A percentile compares a stretch with the other conserved stretches of the same genome.
Evolutionary conservation across 2,329 filamentous ascomycete species (phyloP).

Genomic region (Colletotrichum godetiae): DNA sequence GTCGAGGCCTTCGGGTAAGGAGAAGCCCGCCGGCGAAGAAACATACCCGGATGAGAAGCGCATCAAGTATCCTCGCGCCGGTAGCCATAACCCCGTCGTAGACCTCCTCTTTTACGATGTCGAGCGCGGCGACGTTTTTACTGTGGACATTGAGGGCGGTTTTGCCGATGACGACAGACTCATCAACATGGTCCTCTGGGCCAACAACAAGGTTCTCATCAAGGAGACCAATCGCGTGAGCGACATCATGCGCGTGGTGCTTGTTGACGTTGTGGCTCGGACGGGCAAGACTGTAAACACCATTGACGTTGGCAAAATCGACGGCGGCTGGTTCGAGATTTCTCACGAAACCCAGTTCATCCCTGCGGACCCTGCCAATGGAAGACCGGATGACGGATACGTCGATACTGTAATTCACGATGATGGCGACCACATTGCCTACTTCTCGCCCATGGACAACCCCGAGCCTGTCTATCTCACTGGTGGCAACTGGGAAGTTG

Average conservation of each 20-base stretch:
- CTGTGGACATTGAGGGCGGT: slow-evolving; percentile 79
- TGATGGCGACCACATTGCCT: slow-evolving; percentile 90
- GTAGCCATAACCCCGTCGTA: slow-evolving; percentile 91
- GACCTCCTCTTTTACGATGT: slow-evolving; percentile 91
- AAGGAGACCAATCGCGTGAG: slow-evolving; percentile 96
- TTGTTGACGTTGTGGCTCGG: slow-evolving; percentile 81
- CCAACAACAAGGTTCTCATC: slow-evolving; percentile 84
- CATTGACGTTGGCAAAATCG: slow-evolving; percentile 83
- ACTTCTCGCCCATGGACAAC: slow-evolving; percentile 90
- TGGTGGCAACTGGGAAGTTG: slow-evolving; percentile 91
- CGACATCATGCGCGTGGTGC: slow-evolving; percentile 86
- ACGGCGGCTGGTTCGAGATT: slow-evolving; percentile 98
- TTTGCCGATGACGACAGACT: slow-evolving; percentile 86
- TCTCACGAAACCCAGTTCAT: slow-evolving; percentile 87
- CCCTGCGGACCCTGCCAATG: slow-evolving; percentile 82
- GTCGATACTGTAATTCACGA: slow-evolving; percentile 90
- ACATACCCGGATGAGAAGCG: slow-evolving; percentile 89
- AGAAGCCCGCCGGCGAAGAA: slow-evolving; percentile 78
- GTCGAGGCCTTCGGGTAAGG: slow-evolving; percentile 81
- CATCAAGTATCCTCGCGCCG: slow-evolving; percentile 98
- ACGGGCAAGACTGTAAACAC: slow-evolving; percentile 83
- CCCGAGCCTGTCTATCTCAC: slow-evolving; percentile 87
- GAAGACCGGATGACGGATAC: slow-evolving; percentile 86
- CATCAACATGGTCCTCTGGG: slow-evolving; percentile 95
- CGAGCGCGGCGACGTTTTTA: slow-evolving; percentile 79